Base-by-base conservation (phyloP, 73 alveolate genomes). In the Paraurostyla sp. region DNA sequence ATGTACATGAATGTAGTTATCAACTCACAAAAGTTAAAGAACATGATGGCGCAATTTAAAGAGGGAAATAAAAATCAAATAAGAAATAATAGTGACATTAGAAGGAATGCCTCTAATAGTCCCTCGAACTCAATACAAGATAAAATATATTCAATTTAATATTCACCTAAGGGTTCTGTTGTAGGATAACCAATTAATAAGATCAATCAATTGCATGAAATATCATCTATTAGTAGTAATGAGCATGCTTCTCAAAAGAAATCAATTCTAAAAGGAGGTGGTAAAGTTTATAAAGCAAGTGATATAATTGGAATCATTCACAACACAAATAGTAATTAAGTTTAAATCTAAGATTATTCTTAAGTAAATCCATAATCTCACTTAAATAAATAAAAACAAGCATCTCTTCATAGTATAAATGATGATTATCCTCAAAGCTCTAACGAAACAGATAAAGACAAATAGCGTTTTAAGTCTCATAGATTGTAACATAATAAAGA, bases 241-340 rank as follows among this genome's bases (percentile, higher is more conserved):
- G 56, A 33, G 29, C 41, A 22, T 18, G 11, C 41, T 35, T 4
- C 3, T 2, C 46, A 16, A 18, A 7, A 65, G 13, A 2, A 65
- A 13, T 4, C 7, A 9, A 3, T 11, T 9, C 20, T 58, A 11
- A 40, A 6, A 11, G 41, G 41, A 22, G 4, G 23, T 2, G 41
- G 41, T 11, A 65, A 65, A 38, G 58, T 65, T 0, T 65, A 38
- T 23, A 65, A 65, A 40, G 82, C 82, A 0, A 65, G 41, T n/a
- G 82, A 65, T 38, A 65, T 65, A 38, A 65, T 65, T 9, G 82
- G 82, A 7, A 38, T 38, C 16, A 65, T 65, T 11, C 9, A 65
- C 3, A 65, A 35, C 36, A 18, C 40, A 6, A 11, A 32, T 15
- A 65, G 20, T n/a, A n/a, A n/a, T n/a, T n/a, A n/a, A n/a, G n/a